Percentiles rank a stretch among this genome's conserved stretches.
Conservation (phyloP, 306 rosid species). For the Medicago lupulina region DNA sequence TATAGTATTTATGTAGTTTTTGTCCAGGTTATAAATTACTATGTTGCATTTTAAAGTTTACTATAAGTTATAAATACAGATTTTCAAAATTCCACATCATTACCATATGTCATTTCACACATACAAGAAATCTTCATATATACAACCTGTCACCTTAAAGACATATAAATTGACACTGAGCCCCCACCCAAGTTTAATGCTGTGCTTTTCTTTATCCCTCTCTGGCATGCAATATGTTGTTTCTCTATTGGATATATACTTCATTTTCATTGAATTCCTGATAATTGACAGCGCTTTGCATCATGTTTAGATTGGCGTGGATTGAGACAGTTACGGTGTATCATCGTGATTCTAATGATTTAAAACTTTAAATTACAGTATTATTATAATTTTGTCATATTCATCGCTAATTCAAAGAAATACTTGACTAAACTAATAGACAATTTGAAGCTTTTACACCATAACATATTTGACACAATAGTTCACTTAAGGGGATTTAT, state of each 20-base stretch:
- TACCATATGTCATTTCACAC: slow-evolving; percentile 24
- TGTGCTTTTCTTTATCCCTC: background rate
- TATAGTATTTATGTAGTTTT: too few relatives aligned
- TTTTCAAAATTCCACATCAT: slow-evolving; percentile 26
- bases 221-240: slow-evolving; percentile 26
- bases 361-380: too few relatives aligned
- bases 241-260: background rate
- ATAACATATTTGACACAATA: background rate
- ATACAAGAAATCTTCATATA: background rate
- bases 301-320: background rate
- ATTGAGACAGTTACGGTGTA: background rate
- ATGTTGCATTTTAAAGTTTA: background rate
- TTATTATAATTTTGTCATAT: too few relatives aligned
- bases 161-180: slow-evolving; percentile 24
- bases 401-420: too few relatives aligned
- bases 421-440: background rate
- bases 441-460: background rate
- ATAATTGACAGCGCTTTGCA: background rate
- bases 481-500: background rate
- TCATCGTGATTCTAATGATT: too few relatives aligned
- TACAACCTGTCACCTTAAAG: background rate
- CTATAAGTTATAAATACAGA: slow-evolving; percentile 7
- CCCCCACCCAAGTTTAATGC: slow-evolving; percentile 24
- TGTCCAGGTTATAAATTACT: background rate
- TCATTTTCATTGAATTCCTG: background rate